A percentile compares a stretch with the other conserved stretches of the same genome.
phyloP scores from a whole-genome alignment of 2,329 filamentous ascomycete genomes.

The Hymenoscyphus infarciens region DNA sequence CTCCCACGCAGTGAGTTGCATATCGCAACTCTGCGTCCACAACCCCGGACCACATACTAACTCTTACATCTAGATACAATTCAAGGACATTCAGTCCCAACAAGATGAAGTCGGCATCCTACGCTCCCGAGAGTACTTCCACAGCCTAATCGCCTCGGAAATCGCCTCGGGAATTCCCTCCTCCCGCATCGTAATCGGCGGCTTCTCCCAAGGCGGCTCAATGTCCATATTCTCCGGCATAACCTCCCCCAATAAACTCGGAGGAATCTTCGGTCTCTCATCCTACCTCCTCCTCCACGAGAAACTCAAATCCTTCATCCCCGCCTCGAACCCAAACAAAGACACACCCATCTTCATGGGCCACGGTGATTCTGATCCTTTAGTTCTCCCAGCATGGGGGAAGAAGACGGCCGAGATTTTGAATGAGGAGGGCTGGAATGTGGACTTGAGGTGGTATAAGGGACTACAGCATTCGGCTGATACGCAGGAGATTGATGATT shows the following conservation, averaged over 20 bases:
- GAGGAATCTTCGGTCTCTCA: conserved; percentile 83
- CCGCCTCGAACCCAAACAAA: conserved; percentile 59
- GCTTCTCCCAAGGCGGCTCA: conserved; percentile 83
- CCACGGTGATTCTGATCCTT: conserved; percentile 74
- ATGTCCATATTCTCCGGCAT: conserved; percentile 80
- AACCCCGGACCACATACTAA: neutral
- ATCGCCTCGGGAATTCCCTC: conserved; percentile 76
- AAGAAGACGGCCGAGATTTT: conserved; percentile 63
- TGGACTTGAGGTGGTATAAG: conserved; percentile 66
- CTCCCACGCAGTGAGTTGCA: conserved; percentile 24
- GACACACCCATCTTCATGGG: conserved; percentile 84
- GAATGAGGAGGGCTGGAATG: conserved; percentile 65
- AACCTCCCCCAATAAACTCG: conserved; percentile 69
- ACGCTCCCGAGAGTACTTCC: conserved; percentile 70
- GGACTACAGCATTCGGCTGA: conserved; percentile 73
- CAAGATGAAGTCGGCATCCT: conserved; percentile 74
- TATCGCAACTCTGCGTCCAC: neutral
- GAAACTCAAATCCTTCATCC: conserved; percentile 56
- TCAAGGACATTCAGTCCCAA: conserved; percentile 43
- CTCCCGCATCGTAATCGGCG: conserved; percentile 79
- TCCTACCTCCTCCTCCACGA: conserved; percentile 72
- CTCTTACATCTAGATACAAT: conserved; percentile 36
- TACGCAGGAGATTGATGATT: conserved; percentile 74
- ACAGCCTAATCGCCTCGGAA: conserved; percentile 74
- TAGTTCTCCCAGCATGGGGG: conserved; percentile 70